Evolutionary conservation across 1,284 basidiomycete genomes (phyloP), one percentile per base, ranked within the genome.

Genomic region (Earliella scabrosa): DNA sequence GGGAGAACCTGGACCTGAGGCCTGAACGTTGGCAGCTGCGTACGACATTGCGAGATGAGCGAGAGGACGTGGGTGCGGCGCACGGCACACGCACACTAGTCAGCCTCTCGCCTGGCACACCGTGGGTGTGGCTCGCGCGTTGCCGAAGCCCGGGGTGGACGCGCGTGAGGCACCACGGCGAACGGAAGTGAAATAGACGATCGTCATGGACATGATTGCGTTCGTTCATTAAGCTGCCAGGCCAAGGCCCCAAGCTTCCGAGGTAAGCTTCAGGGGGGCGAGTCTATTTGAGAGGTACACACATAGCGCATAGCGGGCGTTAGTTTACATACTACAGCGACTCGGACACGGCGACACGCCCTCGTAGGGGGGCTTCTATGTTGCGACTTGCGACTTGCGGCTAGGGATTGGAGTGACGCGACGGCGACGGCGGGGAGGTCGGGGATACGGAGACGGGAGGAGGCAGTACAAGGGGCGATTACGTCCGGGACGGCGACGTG

Each of bases 271-370:
- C 18, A 29, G 41, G 43, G 20, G 16, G 20, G 21, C 18, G 32
- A 46, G 45, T 46, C 45, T 46, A 46, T 46, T 46, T 46, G 45
- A 31, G 32, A 24, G 43, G 20, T 23, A 24, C 20, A n/a, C n/a
- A n/a, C n/a, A n/a, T n/a, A n/a, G n/a, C n/a, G 32, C 45, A 32
- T 18, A 46, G 45, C 45, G 20, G 31, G 29, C 45, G 24, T 46
- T 11, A 23, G 16, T 34, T 35, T 46, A 46, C 31, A 45, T n/a
- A n/a, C n/a, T n/a, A 23, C 39, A 31, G 29, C 29, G 29, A 31
- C 29, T n/a, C n/a, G n/a, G n/a, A n/a, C n/a, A n/a, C n/a, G n/a
- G n/a, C n/a, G n/a, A n/a, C n/a, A n/a, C n/a, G n/a, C n/a, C n/a
- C n/a, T n/a, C n/a, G n/a, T n/a, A n/a, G n/a, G n/a, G n/a, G n/a